phyloP scores from a whole-genome alignment of 2,329 filamentous ascomycete genomes.

The Talaromyces albobiverticillius region DNA sequence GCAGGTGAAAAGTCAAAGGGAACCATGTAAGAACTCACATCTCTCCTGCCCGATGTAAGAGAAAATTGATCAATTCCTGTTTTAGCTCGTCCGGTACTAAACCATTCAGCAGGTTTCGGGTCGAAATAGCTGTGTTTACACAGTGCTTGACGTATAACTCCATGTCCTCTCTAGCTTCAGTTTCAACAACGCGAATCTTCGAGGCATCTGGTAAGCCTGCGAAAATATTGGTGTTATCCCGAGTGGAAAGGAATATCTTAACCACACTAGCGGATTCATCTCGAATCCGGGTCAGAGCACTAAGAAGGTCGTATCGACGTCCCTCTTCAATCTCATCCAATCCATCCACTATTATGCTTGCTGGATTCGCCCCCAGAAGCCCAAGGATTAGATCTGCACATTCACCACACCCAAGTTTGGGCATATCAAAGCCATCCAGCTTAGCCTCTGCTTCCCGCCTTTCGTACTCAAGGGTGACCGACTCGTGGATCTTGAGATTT shows the following conservation, averaged over 20 bases:
- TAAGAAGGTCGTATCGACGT: conserved; percentile 22
- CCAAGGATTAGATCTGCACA: conserved; percentile 20
- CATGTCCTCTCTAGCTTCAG: neutral
- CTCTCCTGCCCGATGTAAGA: neutral
- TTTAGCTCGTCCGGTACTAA: neutral
- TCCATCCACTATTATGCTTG: conserved; percentile 34
- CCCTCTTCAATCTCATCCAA: conserved; percentile 32
- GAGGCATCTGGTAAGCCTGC: neutral
- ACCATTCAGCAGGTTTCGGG: neutral
- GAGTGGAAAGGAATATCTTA: conserved; percentile 36
- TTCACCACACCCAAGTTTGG: conserved; percentile 14
- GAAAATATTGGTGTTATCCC: conserved; percentile 22
- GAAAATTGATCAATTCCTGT: neutral
- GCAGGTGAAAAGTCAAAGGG: neutral
- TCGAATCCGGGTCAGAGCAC: conserved; percentile 26
- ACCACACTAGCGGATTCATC: conserved; percentile 24
- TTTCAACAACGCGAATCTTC: neutral
- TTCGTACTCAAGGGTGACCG: neutral
- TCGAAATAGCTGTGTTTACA: neutral
- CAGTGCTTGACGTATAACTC: neutral
- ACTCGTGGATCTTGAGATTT: neutral
- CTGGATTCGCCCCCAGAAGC: conserved; percentile 19
- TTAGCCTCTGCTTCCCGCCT: neutral
- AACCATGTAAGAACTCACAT: neutral
- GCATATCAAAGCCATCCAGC: conserved; percentile 13